Base-by-base conservation (phyloP, 495 filamentous ascomycete species). In the Penicillium goetzii region DNA sequence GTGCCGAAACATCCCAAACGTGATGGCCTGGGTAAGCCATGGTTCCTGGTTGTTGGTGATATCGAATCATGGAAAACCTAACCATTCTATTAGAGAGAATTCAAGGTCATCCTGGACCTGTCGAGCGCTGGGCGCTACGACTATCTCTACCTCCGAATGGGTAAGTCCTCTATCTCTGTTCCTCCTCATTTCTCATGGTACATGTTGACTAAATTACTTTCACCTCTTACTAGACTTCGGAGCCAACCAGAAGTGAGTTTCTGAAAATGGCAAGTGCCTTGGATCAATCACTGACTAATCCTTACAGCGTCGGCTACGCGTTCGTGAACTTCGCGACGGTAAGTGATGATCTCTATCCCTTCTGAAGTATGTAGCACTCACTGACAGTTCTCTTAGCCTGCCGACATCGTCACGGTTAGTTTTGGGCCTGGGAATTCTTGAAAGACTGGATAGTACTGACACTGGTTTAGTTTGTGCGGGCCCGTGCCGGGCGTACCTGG, bases 261-360 rank as follows among this genome's bases (percentile, higher is more conserved):
- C 2, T 30, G 25, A 7, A n/a, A 34, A 30, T 15, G 57, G n/a
- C 15, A 23, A 26, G 28, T 58, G 19, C 14, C 47, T 51, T 21
- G 6, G 12, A 15, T n/a, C 25, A 14, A 7, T 25, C 36, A 43
- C 60, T 47, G 54, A 56, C 81, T 72, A 78, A 58, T 51, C 45
- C 64, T 66, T 56, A 17, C 64, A 97, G 93, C 75, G 95, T 99
- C 60, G 95, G 95, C 60, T 99, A 99, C 81, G 95, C 93, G 0
- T 99, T 99, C 78, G 91, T 99, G 76, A 97, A 99, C 72, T 97
- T 99, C 69, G 85, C 86, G 50, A 86, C 92, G 73, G 89, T 93
- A 69, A 84, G 86, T 80, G 5, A 30, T 17, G n/a, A 25, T 2
- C 30, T 15, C 26, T 55, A 3, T n/a, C 33, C 4, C 0, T 40